Percentiles rank a stretch among this genome's conserved stretches.
phyloP scores from a whole-genome alignment of 2,329 filamentous ascomycete genomes.

The Diaporthe destruens region DNA sequence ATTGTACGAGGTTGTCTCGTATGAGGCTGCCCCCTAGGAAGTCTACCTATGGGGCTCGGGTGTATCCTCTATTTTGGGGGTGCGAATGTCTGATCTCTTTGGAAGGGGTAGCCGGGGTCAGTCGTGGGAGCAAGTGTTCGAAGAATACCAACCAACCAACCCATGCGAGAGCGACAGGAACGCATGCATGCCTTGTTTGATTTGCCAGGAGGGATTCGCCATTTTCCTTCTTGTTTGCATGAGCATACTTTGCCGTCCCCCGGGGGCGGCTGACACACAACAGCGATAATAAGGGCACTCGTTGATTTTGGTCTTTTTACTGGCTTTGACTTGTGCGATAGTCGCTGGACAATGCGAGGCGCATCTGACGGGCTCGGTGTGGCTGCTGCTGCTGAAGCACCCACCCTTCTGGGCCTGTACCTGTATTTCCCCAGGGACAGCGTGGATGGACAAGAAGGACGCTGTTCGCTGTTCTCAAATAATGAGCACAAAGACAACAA shows the following conservation, averaged over 20 bases:
- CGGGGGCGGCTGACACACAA: not conserved
- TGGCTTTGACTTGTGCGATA: not conserved
- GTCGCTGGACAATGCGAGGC: not conserved
- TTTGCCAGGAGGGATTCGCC: not conserved
- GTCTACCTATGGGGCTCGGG: too few species aligned
- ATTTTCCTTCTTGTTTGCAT: conserved; percentile 3
- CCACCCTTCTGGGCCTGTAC: not conserved
- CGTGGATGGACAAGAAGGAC: not conserved
- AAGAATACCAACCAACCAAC: too few species aligned
- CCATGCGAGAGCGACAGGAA: not conserved
- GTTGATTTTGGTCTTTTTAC: conserved; percentile 19
- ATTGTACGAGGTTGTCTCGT: too few species aligned
- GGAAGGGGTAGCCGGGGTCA: too few species aligned
- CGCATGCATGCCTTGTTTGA: not conserved
- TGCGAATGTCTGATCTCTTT: too few species aligned
- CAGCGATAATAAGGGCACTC: conserved; percentile 9
- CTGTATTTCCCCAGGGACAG: not conserved
- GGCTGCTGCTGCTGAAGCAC: conserved; percentile 3
- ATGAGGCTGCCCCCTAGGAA: too few species aligned
- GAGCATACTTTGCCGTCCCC: conserved; percentile 1
- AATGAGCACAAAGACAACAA: not conserved
- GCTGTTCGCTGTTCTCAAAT: not conserved
- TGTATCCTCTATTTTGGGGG: not conserved
- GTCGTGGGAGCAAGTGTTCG: too few species aligned
- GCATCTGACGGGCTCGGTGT: not conserved